Percentiles rank a stretch among this genome's conserved stretches.
Evolutionary conservation across 2,329 filamentous ascomycete species (phyloP).

Genomic region (Sporothrix dimorphospora): DNA sequence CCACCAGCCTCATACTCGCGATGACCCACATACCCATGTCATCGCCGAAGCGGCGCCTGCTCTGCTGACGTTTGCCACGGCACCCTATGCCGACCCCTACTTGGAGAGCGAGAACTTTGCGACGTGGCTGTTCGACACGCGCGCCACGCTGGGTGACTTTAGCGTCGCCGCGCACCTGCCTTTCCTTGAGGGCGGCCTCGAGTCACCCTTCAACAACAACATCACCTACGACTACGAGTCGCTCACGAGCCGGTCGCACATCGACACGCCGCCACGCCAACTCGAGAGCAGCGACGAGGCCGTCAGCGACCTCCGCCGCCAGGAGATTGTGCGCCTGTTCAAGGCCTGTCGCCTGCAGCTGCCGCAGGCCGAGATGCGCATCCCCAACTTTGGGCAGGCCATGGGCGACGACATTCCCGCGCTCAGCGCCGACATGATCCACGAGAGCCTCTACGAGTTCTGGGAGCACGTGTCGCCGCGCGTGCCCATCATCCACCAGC

Average conservation of each 20-base stretch:
- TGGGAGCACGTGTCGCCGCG: constrained; percentile 87
- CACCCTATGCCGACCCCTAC: constrained; percentile 44
- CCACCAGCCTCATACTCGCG: not conserved
- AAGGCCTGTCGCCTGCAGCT: constrained; percentile 50
- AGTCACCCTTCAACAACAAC: constrained; percentile 56
- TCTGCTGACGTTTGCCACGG: constrained; percentile 42
- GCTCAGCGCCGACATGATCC: constrained; percentile 78
- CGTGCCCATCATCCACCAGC: constrained; percentile 83
- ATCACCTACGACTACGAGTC: constrained; percentile 57
- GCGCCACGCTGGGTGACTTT: constrained; percentile 48
- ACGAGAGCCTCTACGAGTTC: constrained; percentile 81
- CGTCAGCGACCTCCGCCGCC: constrained; percentile 50
- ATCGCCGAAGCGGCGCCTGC: constrained; percentile 22
- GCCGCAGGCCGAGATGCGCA: constrained; percentile 44
- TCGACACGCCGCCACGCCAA: constrained; percentile 49
- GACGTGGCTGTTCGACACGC: constrained; percentile 55
- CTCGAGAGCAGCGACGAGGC: constrained; percentile 47
- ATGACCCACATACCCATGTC: constrained; percentile 30
- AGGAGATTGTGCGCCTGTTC: constrained; percentile 51
- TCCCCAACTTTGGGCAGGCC: constrained; percentile 44
- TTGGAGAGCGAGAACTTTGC: constrained; percentile 52
- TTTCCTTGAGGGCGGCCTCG: constrained; percentile 54
- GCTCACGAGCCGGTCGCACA: constrained; percentile 51
- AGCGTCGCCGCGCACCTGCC: constrained; percentile 49
- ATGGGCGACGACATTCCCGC: constrained; percentile 49